These are phyloP conservation scores for Tremellales sp. DNA, from an alignment of 1,284 basidiomycete species.

Conservation along the genomic window DNA sequence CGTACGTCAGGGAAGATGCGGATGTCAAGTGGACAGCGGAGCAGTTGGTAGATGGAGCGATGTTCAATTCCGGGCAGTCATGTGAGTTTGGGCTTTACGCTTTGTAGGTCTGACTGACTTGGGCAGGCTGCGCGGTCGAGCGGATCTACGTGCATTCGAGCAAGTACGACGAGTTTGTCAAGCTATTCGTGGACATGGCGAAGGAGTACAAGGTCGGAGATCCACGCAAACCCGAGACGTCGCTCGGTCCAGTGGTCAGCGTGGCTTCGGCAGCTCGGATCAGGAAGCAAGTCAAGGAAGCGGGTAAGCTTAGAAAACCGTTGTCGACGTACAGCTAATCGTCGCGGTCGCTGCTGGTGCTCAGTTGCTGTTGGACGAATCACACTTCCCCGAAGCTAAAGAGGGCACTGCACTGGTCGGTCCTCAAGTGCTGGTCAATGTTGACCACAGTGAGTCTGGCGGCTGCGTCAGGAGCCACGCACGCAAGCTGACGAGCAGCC, in stretches of 20 bases:
- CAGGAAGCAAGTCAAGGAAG: slow-evolving; percentile 77
- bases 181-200: slow-evolving; percentile 66
- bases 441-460: slow-evolving; percentile 75
- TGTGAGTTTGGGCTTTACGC: slow-evolving; percentile 40
- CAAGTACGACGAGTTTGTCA: slow-evolving; percentile 75
- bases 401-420: slow-evolving; percentile 76
- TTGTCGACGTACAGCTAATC: not conserved
- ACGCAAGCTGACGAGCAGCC: slow-evolving; percentile 48
- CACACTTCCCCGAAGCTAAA: slow-evolving; percentile 64
- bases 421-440: slow-evolving; percentile 81
- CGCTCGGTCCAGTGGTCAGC: slow-evolving; percentile 86
- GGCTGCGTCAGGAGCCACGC: not conserved
- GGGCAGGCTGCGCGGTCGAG: slow-evolving; percentile 52
- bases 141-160: slow-evolving; percentile 89
- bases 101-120: not conserved
- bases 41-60: slow-evolving; percentile 88
- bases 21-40: slow-evolving; percentile 76
- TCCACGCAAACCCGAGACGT: slow-evolving; percentile 67
- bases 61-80: slow-evolving; percentile 94
- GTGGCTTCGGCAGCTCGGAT: slow-evolving; percentile 77
- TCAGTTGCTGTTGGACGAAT: slow-evolving; percentile 66
- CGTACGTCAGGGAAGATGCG: slow-evolving; percentile 83
- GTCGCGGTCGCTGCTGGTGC: slow-evolving; percentile 72
- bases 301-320: slow-evolving; percentile 54
- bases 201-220: slow-evolving; percentile 84